A percentile compares a stretch with the other conserved stretches of the same genome.
phyloP scores from a whole-genome alignment of 2,329 filamentous ascomycete genomes.

The Fusarium sp. region DNA sequence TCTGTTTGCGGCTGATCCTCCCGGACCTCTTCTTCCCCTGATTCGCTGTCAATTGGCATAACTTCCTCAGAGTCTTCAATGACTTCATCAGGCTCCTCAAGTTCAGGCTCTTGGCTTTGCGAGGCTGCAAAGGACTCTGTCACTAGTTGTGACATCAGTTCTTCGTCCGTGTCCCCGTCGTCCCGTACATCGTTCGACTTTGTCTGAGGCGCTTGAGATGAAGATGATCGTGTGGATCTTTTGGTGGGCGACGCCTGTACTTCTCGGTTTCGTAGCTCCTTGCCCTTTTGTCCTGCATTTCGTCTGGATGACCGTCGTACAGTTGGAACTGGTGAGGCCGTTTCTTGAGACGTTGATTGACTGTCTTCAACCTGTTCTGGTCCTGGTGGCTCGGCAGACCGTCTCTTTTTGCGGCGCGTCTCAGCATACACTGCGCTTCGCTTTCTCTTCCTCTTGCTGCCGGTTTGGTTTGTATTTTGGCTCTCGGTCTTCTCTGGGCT shows the following conservation, averaged over 20 bases:
- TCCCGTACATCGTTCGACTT: slow-evolving; percentile 32
- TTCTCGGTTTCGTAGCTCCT: slow-evolving; percentile 17
- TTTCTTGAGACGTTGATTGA: slow-evolving; percentile 36
- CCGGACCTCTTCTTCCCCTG: not conserved
- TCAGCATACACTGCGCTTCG: slow-evolving; percentile 38
- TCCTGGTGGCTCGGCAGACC: slow-evolving; percentile 35
- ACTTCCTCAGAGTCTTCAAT: slow-evolving; percentile 43
- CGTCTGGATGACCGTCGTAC: slow-evolving; percentile 43
- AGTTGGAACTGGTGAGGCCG: slow-evolving; percentile 29
- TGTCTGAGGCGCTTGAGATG: slow-evolving; percentile 7
- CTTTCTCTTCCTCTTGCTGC: slow-evolving; percentile 49
- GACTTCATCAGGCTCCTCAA: slow-evolving; percentile 7
- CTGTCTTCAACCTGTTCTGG: slow-evolving; percentile 31
- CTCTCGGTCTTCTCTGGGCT: slow-evolving; percentile 19
- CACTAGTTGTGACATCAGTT: slow-evolving; percentile 56
- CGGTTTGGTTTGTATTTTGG: slow-evolving; percentile 22
- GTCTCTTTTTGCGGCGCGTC: slow-evolving; percentile 48
- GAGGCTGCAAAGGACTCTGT: slow-evolving; percentile 56
- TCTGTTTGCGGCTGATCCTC: not conserved
- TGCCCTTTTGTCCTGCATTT: slow-evolving; percentile 36
- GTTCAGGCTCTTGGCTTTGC: slow-evolving; percentile 45
- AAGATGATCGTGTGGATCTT: slow-evolving; percentile 6
- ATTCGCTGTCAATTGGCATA: slow-evolving; percentile 11
- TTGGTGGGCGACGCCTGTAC: slow-evolving; percentile 24
- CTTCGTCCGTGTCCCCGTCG: slow-evolving; percentile 54